Conservation (phyloP, 768 basidiomycete species). For the Boletus subparvulus region DNA sequence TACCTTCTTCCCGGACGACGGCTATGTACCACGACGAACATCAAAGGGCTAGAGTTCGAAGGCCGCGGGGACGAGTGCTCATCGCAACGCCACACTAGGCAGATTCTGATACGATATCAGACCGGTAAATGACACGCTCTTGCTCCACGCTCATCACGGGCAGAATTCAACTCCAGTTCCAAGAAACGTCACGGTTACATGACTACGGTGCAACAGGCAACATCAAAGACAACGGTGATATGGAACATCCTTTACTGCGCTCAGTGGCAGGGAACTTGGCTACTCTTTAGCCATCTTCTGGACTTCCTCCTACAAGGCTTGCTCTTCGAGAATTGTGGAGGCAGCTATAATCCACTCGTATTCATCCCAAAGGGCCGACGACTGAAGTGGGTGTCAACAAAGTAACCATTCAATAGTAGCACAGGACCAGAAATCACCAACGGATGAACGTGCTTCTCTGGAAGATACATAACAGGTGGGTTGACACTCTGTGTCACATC, state of each 20-base stretch:
- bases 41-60: too few relatives aligned
- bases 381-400: not conserved
- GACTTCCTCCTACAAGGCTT: not conserved
- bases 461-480: too few relatives aligned
- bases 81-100: too few relatives aligned
- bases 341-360: not conserved
- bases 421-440: not conserved
- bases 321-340: not conserved
- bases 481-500: too few relatives aligned
- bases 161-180: not conserved
- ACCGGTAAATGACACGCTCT: too few relatives aligned
- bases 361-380: too few relatives aligned
- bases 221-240: not conserved
- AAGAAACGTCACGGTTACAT: not conserved
- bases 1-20: too few relatives aligned
- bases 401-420: not conserved
- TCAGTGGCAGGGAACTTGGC: not conserved
- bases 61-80: too few relatives aligned
- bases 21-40: too few relatives aligned
- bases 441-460: not conserved
- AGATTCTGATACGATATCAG: too few relatives aligned
- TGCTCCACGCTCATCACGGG: too few relatives aligned
- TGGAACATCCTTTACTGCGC: not conserved
- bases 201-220: not conserved
- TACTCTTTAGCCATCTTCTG: not conserved